Conservation (phyloP, 345 rosid genomes). For the Eucalyptus dawsonii region DNA sequence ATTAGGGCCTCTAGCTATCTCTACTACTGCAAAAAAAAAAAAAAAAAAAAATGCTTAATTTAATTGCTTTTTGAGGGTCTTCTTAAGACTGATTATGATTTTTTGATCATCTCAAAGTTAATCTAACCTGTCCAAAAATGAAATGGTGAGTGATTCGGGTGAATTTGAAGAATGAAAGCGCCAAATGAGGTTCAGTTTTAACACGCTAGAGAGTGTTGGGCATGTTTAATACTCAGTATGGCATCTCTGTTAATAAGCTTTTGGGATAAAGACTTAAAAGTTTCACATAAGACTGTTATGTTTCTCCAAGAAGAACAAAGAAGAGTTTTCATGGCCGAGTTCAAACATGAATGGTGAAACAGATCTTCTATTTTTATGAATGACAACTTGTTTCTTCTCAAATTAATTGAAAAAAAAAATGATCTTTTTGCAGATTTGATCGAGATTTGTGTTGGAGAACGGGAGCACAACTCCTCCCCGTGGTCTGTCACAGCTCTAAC, state of each 20-base stretch:
- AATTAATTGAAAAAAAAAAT: neutral
- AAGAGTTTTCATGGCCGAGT: neutral
- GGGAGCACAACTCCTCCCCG: slow-evolving; percentile 65
- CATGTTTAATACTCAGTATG: neutral
- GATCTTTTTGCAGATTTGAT: slow-evolving; percentile 50
- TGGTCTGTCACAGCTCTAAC: slow-evolving; percentile 52
- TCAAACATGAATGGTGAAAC: neutral
- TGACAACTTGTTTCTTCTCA: neutral
- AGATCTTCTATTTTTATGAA: neutral
- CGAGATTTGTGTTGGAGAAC: slow-evolving; percentile 96
- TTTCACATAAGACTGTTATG: neutral
- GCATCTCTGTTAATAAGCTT: neutral
- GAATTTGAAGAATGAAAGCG: no score
- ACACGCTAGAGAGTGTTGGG: no score
- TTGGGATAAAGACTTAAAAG: neutral
- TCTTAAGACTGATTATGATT: neutral
- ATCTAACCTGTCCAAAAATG: no score
- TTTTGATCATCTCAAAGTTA: neutral
- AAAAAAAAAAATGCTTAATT: neutral
- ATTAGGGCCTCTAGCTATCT: neutral
- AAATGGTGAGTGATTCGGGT: no score
- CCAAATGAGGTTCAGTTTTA: no score
- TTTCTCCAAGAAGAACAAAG: neutral
- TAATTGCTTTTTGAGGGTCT: neutral
- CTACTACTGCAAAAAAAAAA: neutral